Evolutionary conservation across 257 asterid genomes (phyloP).

Genomic region (Osmanthus fragrans): DNA sequence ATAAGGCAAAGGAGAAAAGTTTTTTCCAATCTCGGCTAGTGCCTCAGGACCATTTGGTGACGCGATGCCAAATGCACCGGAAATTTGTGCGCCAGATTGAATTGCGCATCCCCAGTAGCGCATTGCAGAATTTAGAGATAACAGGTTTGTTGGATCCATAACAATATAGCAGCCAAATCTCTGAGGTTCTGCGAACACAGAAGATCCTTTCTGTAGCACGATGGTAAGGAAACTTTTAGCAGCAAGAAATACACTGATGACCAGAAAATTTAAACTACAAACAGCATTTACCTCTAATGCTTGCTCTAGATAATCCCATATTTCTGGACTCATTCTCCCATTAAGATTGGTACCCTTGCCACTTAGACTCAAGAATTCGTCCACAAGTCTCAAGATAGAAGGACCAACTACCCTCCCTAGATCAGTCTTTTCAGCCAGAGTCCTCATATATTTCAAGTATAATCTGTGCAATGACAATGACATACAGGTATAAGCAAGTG

Average conservation of each 20-base stretch:
- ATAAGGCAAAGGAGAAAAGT: slow-evolving; percentile 66
- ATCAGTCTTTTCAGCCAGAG: slow-evolving; percentile 87
- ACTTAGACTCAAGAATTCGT: slow-evolving; percentile 64
- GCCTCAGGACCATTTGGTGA: slow-evolving; percentile 30
- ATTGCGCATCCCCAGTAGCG: slow-evolving; percentile 94
- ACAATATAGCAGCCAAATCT: slow-evolving; percentile 79
- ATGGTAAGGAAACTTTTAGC: slow-evolving; percentile 6
- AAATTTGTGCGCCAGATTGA: slow-evolving; percentile 82
- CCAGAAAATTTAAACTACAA: slow-evolving; percentile 13
- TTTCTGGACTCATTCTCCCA: slow-evolving; percentile 73
- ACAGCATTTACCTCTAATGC: slow-evolving; percentile 54
- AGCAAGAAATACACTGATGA: not conserved
- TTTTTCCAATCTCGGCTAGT: slow-evolving; percentile 27
- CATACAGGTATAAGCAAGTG: slow-evolving; percentile 7
- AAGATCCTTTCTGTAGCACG: slow-evolving; percentile 70
- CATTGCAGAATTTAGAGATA: slow-evolving; percentile 57
- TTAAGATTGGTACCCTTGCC: slow-evolving; percentile 48
- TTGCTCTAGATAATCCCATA: slow-evolving; percentile 71
- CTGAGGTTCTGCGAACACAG: slow-evolving; percentile 52
- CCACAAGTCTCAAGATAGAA: slow-evolving; percentile 78
- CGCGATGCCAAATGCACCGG: slow-evolving; percentile 67
- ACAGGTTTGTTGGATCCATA: slow-evolving; percentile 57
- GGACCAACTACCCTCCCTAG: slow-evolving; percentile 87
- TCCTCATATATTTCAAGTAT: slow-evolving; percentile 75
- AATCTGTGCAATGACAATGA: slow-evolving; percentile 46